Base-by-base conservation (phyloP, 441 rosid species). In the Gossypium davidsonii region DNA sequence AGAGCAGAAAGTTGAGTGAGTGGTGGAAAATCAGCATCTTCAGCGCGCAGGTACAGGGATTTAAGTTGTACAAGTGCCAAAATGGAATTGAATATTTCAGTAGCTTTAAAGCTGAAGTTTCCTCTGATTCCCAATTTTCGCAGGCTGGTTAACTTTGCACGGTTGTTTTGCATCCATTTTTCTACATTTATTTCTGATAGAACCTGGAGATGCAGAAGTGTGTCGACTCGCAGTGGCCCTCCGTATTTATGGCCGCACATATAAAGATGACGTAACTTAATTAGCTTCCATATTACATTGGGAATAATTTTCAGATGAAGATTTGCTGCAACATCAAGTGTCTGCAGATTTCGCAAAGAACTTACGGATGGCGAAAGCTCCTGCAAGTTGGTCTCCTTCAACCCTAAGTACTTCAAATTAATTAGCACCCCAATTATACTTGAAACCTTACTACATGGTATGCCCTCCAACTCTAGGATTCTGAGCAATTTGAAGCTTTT, bases 321-420 rank as follows among this genome's bases (percentile, higher is more conserved):
- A 51, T 73, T 62, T 59, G 64, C 77, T 12, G 73, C 67, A 46
- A 76, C 49, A 59, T 79, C 82, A 9, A 79, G 75, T 53, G 77
- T 76, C 70, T 64, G 74, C 69, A 79, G 74, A 65, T 73, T 64
- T 2, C 49, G 7, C 65, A 79, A 52, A 49, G 75, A 69, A 49
- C 78, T 74, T 31, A 74, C 49, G 7, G 78, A 63, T 25, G 73
- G 20, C 49, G 82, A 70, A 59, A 76, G 73, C 44, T 1, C 28
- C 34, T 26, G 75, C 25, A 79, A 11, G 67, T 77, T 70, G 14
- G 83, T 76, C 60, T 64, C 34, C 66, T 63, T 79, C 39, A 76
- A 26, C n/a, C 83, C 77, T 60, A 79, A 42, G 73, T 79, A 79
- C 60, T 67, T 76, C 53, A 76, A 67, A 70, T 73, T 75, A 61